Base-by-base conservation (phyloP, 225 moss, liverwort and hornwort species). In the Pleurozium schreberi region DNA sequence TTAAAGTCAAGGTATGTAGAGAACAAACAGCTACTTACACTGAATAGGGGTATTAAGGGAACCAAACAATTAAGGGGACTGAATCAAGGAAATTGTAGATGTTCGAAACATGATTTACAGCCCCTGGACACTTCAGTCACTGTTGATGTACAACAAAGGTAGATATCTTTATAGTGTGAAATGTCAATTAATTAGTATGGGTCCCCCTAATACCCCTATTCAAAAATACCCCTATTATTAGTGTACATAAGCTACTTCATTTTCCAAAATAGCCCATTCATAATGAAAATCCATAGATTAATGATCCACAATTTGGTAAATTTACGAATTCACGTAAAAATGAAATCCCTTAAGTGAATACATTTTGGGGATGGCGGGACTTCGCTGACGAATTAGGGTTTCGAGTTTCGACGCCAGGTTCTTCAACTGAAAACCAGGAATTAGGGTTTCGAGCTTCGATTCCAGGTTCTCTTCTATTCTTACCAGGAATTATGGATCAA, bases 11-110 rank as follows among this genome's bases (percentile, higher is more conserved):
- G 27, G 9, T 43, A 43, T 1, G 9, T 6, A 45, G 4, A 49
- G 8, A 71, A 43, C 3, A 1, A 2, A 4, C 5, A 26, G 0
- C 9, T 27, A 70, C 6, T 13, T 25, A 14, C 25, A 42, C n/a
- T n/a, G n/a, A n/a, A n/a, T n/a, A n/a, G n/a, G n/a, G n/a, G n/a
- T n/a, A n/a, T n/a, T n/a, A n/a, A n/a, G n/a, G n/a, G n/a, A n/a
- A n/a, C n/a, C n/a, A n/a, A n/a, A n/a, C n/a, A n/a, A n/a, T n/a
- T n/a, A n/a, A n/a, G n/a, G n/a, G n/a, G n/a, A n/a, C n/a, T n/a
- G n/a, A n/a, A n/a, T n/a, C n/a, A n/a, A n/a, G n/a, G n/a, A n/a
- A n/a, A n/a, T n/a, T n/a, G n/a, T n/a, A n/a, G n/a, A n/a, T n/a
- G n/a, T n/a, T n/a, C n/a, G n/a, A n/a, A n/a, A n/a, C n/a, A n/a